Evolutionary conservation across 2,329 filamentous ascomycete species (phyloP), one percentile per base, ranked within the genome.

Genomic region (Trichophyton benhamiae): DNA sequence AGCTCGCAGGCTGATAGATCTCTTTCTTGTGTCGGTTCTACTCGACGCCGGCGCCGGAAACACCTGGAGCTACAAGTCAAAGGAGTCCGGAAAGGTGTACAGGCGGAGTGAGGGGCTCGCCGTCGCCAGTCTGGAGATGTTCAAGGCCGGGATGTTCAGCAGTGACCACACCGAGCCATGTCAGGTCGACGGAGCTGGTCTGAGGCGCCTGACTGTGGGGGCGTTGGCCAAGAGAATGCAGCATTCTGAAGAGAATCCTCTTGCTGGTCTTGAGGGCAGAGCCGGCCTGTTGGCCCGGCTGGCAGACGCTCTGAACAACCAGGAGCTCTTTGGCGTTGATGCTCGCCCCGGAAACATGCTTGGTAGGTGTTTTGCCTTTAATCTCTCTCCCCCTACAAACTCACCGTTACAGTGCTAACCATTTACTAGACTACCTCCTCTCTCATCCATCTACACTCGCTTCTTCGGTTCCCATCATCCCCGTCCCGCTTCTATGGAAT

Each of bases 281-380:
- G 86, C 91, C 3, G 86, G 87, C 17, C 81, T 99, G 53, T 78
- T 99, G 46, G 80, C 89, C 46, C 82, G 87, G 58, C 80, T 99
- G 1, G 84, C 85, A 11, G 81, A 86, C 65, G 91, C 92, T 3
- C 77, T 99, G 60, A 82, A 86, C 65, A 91, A 92, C 70, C 80
- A 84, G 62, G 87, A 94, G 58, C 87, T 90, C 67, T 99, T 96
- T 73, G 92, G 92, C 25, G 80, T 82, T 1, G 85, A 91, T 70
- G 88, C 87, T 59, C 82, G 94, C 62, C 94, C 94, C 9, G 94
- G 94, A 67, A 95, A 96, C 72, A 91, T 99, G 85, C 84, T 97
- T 64, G 90, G 90, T 94, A 80, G 68, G 82, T 72, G 55, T 25
- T 8, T n/a, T 22, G 2, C n/a, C 30, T 57, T 5, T 33, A 0